A percentile compares a stretch with the other conserved stretches of the same genome.
phyloP scores from a whole-genome alignment of 108 stramenopile species.

The Schizochytrium sp. region DNA sequence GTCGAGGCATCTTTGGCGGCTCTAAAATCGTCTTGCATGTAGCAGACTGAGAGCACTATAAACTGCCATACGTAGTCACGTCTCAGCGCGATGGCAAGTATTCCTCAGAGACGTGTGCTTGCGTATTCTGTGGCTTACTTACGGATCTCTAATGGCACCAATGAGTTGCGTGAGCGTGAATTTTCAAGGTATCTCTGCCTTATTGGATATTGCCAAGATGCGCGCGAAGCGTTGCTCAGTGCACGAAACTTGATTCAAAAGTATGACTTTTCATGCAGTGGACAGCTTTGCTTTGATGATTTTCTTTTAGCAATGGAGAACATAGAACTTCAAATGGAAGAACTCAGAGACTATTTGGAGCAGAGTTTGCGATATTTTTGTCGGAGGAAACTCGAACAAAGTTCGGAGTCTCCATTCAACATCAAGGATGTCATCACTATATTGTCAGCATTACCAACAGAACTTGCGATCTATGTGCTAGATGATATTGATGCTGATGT shows the following conservation, averaged over 20 bases:
- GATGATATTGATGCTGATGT: conserved; percentile 43
- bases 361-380: conserved; percentile 38
- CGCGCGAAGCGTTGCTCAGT: not conserved
- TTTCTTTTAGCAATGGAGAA: conserved; percentile 47
- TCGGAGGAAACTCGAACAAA: conserved; percentile 35
- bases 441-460: not conserved
- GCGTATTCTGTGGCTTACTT: conserved; percentile 36
- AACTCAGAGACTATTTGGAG: conserved; percentile 23
- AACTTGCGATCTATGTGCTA: not conserved
- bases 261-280: conserved; percentile 32
- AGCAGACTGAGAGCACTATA: no score
- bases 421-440: conserved; percentile 29
- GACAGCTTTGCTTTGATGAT: conserved; percentile 23
- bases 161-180: not conserved
- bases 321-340: conserved; percentile 20
- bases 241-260: not conserved
- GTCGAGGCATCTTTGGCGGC: no score
- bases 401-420: not conserved
- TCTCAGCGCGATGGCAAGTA: conserved; percentile 21
- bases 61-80: no score
- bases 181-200: not conserved
- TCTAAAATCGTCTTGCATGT: no score
- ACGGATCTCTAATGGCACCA: not conserved
- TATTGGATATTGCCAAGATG: conserved; percentile 24
- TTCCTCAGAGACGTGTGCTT: conserved; percentile 26